phyloP scores from a whole-genome alignment of 164 flowering plant genomes.

The Chloranthus sessilifolius region DNA sequence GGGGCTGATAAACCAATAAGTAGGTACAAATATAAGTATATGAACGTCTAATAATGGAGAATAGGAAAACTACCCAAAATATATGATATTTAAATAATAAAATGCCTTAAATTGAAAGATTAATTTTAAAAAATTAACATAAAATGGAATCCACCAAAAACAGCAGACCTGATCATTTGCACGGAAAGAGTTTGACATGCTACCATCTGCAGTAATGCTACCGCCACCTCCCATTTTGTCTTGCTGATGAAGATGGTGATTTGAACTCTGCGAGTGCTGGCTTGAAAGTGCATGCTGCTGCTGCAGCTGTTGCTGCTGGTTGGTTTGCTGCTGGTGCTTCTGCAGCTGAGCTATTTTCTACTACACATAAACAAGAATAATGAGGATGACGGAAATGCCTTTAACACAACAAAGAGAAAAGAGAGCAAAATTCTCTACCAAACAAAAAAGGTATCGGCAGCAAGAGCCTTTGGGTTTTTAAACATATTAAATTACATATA shows the following conservation, averaged over 20 bases:
- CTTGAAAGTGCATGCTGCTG: conserved; percentile 68
- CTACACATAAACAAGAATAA: conserved; percentile 24
- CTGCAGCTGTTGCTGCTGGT: conserved; percentile 43
- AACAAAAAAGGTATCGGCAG: too few relatives aligned
- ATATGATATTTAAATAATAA: too few relatives aligned
- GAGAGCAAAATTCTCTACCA: too few relatives aligned
- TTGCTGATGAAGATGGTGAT: conserved; percentile 62
- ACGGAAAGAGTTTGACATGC: conserved; percentile 76
- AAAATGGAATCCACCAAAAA: neutral
- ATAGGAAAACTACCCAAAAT: too few relatives aligned
- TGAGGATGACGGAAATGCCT: conserved; percentile 4
- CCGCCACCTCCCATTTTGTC: conserved; percentile 69
- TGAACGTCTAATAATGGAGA: too few relatives aligned
- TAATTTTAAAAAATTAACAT: too few relatives aligned
- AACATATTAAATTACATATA: too few relatives aligned
- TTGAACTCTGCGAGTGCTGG: conserved; percentile 65
- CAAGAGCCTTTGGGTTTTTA: too few relatives aligned
- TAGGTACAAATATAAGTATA: too few relatives aligned
- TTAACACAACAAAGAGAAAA: neutral
- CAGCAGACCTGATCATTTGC: conserved; percentile 94
- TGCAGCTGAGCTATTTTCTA: conserved; percentile 70
- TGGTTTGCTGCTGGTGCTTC: conserved; percentile 48
- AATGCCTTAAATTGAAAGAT: too few relatives aligned
- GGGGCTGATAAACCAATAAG: too few relatives aligned
- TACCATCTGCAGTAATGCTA: conserved; percentile 65